Evolutionary conservation across 148 eudicot species (phyloP), one percentile per base, ranked within the genome.

Genomic region (Dysphania ambrosioides): DNA sequence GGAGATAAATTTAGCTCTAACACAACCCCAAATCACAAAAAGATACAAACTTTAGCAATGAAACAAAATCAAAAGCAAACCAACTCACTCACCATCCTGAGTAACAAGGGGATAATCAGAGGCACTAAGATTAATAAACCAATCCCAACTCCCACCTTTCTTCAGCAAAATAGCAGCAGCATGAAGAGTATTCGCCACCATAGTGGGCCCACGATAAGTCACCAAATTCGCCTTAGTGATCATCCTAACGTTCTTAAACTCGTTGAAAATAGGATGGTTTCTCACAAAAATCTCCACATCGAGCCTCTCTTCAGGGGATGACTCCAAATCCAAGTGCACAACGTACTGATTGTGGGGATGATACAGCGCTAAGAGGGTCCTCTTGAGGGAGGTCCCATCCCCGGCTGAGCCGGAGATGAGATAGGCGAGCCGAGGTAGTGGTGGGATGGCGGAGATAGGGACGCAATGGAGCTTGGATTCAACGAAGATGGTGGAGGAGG

Each of bases 61-160:
- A 4, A 58, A 35, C 2, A 18, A 59, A 49, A 61, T n/a, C n/a
- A n/a, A n/a, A n/a, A n/a, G n/a, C n/a, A 8, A 29, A 11, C 31
- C 11, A 19, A 24, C 36, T 21, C 64, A 40, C 76, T 72, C 42
- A 91, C 98, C 98, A 79, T 93, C 98, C 71, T 93, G 98, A 59
- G 95, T 88, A 62, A 91, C 97, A 75, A 93, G 89, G 6, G 97
- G 98, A 76, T 93, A 93, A 88, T 93, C 98, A 3, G 91, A 84
- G 51, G 94, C 94, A 78, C 98, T 93, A 68, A 93, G 97, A 86
- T 93, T 90, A 66, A 93, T 91, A 83, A 93, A 93, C 98, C 98
- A 93, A 79, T 93, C 98, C 98, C 98, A 93, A 26, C 89, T 80
- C 27, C 93, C 94, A 53, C 89, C 94, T 18, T 87, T 78, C 72